These are phyloP conservation scores for Mycena vulgaris DNA, from an alignment of 768 basidiomycete species.

Conservation along the genomic window DNA sequence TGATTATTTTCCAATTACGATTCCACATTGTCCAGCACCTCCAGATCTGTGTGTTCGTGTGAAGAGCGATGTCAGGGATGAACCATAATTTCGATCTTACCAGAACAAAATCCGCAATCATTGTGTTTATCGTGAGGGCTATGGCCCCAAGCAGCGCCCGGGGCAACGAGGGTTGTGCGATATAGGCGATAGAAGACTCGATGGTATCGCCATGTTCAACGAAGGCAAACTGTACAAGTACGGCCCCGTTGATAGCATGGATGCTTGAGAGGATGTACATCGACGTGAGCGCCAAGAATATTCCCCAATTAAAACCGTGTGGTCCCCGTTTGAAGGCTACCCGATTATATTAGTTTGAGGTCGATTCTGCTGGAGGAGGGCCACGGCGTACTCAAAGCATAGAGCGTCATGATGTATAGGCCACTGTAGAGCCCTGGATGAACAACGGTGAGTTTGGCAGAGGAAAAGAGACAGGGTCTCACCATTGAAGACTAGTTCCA, in stretches of 20 bases:
- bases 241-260: constrained; percentile 23
- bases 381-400: constrained; percentile 1
- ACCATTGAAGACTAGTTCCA: too few relatives aligned
- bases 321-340: neutral
- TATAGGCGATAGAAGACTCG: neutral
- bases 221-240: constrained; percentile 12
- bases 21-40: constrained; percentile 22
- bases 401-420: neutral
- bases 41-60: constrained; percentile 2
- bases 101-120: constrained; percentile 27
- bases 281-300: neutral
- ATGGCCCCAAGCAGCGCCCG: constrained; percentile 3
- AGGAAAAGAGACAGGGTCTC: too few relatives aligned
- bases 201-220: constrained; percentile 14
- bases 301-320: neutral
- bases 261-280: constrained; percentile 30
- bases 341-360: neutral
- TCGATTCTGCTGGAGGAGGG: neutral
- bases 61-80: neutral
- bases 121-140: constrained; percentile 16
- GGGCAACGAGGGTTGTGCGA: constrained; percentile 5
- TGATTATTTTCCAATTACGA: neutral
- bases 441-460: neutral
- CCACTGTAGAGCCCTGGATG: constrained; percentile 1
- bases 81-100: neutral